Evolutionary conservation across 768 basidiomycete species (phyloP), one percentile per base, ranked within the genome.

Genomic region (Obba rivulosa): DNA sequence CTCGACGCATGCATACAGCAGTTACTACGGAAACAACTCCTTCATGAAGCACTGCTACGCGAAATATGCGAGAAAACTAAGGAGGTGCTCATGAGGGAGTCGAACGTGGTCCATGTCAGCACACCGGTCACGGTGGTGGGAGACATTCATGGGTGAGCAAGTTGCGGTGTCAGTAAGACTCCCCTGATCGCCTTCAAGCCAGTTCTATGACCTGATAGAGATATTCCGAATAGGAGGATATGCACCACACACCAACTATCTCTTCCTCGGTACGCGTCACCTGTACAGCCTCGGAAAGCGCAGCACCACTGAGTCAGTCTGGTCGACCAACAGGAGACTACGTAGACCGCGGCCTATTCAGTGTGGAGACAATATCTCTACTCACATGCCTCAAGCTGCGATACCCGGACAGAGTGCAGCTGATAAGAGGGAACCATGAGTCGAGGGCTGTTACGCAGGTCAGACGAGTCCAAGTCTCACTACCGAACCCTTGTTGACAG

Each of bases 1-100:
- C 85, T 97, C 64, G 93, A 97, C 75, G 91, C 90, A 52, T 97
- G 93, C 68, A 97, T 97, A 62, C 73, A 87, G 60, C 89, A 93
- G 61, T 75, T 95, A 47, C 79, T 92, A 28, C 78, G 84, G 45
- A 96, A 96, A 72, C 93, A 96, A 56, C 82, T 99, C 13, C 75
- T 99, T 4, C 94, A 94, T 59, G 95, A 98, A 70, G 87, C 92
- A 2, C 76, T 98, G 22, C 68, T 99, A 38, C 85, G 93, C 43
- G 95, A 99, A 75, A 97, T 99, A 79, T 98, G 96, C 76, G 95
- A 96, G 63, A 98, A 98, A 72, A 96, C 95, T 14, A 99, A 98
- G 65, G 96, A 99, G 65, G 92, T 99, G 0, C 83, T 99, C 49
- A 98, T 98, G 96, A 76, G 92, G 53, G 96, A 99, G 72, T 92